phyloP scores from a whole-genome alignment of 2,329 filamentous ascomycete genomes.

The Cordyceps militaris region DNA sequence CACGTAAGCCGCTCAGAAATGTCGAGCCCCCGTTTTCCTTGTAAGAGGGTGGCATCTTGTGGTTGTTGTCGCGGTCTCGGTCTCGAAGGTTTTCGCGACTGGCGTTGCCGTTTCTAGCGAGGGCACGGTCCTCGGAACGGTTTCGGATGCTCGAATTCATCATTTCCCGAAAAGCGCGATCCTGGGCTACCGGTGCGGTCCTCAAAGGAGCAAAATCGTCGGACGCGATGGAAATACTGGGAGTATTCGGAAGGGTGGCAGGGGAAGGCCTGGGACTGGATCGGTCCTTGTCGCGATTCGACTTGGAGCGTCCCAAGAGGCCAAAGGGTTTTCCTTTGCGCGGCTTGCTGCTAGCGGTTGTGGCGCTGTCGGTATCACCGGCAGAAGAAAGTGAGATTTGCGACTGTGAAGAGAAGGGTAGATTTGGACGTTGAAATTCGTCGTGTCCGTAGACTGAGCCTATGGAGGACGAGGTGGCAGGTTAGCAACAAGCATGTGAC shows the following conservation, averaged over 20 bases:
- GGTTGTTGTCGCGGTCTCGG: slow-evolving; percentile 30
- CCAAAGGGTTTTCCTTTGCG: slow-evolving; percentile 50
- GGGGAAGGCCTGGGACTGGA: slow-evolving; percentile 31
- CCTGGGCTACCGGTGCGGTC: slow-evolving; percentile 57
- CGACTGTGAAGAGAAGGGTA: slow-evolving; percentile 41
- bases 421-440: slow-evolving; percentile 13
- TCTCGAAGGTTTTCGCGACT: slow-evolving; percentile 39
- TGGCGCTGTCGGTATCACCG: slow-evolving; percentile 37
- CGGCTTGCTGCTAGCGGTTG: slow-evolving; percentile 35
- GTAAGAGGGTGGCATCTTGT: slow-evolving; percentile 44
- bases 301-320: slow-evolving; percentile 44
- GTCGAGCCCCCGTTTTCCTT: slow-evolving; percentile 55
- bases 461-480: slow-evolving; percentile 16
- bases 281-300: slow-evolving; percentile 44
- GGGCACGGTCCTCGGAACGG: slow-evolving; percentile 63
- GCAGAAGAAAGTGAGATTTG: slow-evolving; percentile 45
- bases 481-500: background rate
- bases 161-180: slow-evolving; percentile 61
- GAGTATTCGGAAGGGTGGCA: slow-evolving; percentile 17
- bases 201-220: slow-evolving; percentile 37
- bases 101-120: slow-evolving; percentile 35
- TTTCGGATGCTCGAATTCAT: slow-evolving; percentile 60
- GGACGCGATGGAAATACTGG: slow-evolving; percentile 22
- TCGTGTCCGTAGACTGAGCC: slow-evolving; percentile 25
- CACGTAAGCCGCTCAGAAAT: slow-evolving; percentile 68